Evolutionary conservation across 352 stramenopile genomes (phyloP).

Genomic region (Pythium aquatile): DNA sequence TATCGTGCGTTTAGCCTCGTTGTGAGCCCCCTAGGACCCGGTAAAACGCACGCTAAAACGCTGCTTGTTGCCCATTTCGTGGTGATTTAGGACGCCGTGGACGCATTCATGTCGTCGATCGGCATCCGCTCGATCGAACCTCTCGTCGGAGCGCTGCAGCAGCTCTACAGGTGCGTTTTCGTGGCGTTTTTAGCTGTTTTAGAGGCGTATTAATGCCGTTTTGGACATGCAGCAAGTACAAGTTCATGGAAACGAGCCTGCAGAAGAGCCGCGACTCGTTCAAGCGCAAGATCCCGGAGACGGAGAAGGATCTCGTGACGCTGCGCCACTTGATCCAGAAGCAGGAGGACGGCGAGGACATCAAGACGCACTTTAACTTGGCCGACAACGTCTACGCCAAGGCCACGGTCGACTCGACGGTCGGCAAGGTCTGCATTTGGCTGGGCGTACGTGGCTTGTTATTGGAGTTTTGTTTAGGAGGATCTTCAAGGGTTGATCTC

Average conservation of each 20-base stretch:
- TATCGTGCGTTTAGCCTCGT: slow-evolving; percentile 35
- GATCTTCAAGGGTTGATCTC: too few species aligned
- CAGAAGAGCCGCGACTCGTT: slow-evolving; percentile 85
- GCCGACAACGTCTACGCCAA: slow-evolving; percentile 95
- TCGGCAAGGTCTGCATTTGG: slow-evolving; percentile 96
- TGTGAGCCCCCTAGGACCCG: background rate
- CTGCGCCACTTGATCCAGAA: slow-evolving; percentile 76
- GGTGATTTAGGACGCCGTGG: slow-evolving; percentile 53
- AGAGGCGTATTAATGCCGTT: background rate
- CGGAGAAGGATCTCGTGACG: slow-evolving; percentile 83
- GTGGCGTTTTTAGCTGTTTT: background rate
- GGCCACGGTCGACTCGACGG: slow-evolving; percentile 86
- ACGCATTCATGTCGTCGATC: slow-evolving; percentile 60
- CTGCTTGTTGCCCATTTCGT: background rate
- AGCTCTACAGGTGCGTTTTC: slow-evolving; percentile 63
- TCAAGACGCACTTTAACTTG: slow-evolving; percentile 93
- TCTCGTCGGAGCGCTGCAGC: slow-evolving; percentile 76
- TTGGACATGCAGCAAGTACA: slow-evolving; percentile 70
- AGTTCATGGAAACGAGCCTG: slow-evolving; percentile 88
- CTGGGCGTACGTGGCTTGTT: slow-evolving; percentile 70
- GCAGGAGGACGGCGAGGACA: slow-evolving; percentile 69
- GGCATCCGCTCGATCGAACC: slow-evolving; percentile 67
- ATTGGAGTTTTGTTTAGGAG: background rate
- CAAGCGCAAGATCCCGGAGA: slow-evolving; percentile 91
- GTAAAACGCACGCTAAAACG: background rate